Percentiles rank a stretch among this genome's conserved stretches.
phyloP scores from a whole-genome alignment of 805 yeast genomes.

The Saccharomycopsis vini region DNA sequence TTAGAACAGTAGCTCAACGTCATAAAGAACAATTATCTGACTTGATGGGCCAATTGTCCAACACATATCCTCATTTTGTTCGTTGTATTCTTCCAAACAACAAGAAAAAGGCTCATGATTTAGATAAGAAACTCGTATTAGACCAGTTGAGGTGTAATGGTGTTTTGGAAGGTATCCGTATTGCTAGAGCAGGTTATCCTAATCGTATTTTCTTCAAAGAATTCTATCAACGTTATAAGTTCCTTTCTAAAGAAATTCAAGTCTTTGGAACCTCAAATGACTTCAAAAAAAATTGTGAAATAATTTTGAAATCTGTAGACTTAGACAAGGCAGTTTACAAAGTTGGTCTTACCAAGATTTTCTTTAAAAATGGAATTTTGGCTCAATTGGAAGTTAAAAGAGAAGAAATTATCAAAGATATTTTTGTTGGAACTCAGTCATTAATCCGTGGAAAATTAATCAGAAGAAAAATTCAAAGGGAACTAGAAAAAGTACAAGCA shows the following conservation, averaged over 20 bases:
- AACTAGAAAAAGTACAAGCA: slow-evolving; percentile 58
- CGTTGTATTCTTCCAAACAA: slow-evolving; percentile 91
- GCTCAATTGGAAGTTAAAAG: slow-evolving; percentile 78
- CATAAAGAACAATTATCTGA: slow-evolving; percentile 77
- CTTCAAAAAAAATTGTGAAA: slow-evolving; percentile 59
- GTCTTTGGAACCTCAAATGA: slow-evolving; percentile 28
- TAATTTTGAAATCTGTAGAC: slow-evolving; percentile 52
- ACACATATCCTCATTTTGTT: slow-evolving; percentile 93
- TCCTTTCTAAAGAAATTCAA: slow-evolving; percentile 47
- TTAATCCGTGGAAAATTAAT: slow-evolving; percentile 52
- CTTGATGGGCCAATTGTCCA: slow-evolving; percentile 61
- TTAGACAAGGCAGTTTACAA: slow-evolving; percentile 76
- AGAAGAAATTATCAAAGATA: slow-evolving; percentile 49
- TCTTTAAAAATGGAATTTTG: slow-evolving; percentile 93
- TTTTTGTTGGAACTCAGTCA: slow-evolving; percentile 57
- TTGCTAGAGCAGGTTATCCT: slow-evolving; percentile 95
- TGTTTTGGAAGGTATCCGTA: slow-evolving; percentile 94
- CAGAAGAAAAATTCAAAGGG: slow-evolving; percentile 38
- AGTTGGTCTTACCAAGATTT: slow-evolving; percentile 86
- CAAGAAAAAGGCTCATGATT: slow-evolving; percentile 56
- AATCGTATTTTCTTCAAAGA: slow-evolving; percentile 80
- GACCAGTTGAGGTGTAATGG: slow-evolving; percentile 94
- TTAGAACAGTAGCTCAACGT: slow-evolving; percentile 76
- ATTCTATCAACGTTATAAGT: slow-evolving; percentile 64
- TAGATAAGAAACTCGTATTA: slow-evolving; percentile 69